A percentile compares a stretch with the other conserved stretches of the same genome.
Conservation (phyloP, 306 rosid genomes). For the Rosa rugosa region DNA sequence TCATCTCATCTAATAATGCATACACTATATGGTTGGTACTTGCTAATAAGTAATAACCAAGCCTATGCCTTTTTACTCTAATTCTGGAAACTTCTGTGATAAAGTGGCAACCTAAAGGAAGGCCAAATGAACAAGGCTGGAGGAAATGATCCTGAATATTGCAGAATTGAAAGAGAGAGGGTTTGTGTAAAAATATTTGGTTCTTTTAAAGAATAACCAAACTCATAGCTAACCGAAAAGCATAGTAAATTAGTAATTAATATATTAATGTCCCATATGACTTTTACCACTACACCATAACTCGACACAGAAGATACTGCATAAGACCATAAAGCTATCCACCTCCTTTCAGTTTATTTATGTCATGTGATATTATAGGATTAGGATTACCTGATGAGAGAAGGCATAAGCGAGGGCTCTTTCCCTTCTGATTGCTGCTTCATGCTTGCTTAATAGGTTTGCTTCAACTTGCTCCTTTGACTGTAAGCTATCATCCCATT, state of each 20-base stretch:
- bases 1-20: slow-evolving; percentile 1
- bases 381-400: slow-evolving; percentile 81
- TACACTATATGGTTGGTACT: not conserved
- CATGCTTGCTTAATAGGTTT: slow-evolving; percentile 72
- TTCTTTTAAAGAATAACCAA: not conserved
- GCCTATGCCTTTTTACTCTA: not conserved
- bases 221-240: not conserved
- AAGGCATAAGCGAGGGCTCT: slow-evolving; percentile 97
- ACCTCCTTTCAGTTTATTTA: not conserved
- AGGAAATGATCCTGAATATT: not conserved
- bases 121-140: not conserved
- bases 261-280: not conserved
- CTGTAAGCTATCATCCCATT: slow-evolving; percentile 96
- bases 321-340: not conserved
- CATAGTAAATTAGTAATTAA: not conserved
- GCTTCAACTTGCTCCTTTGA: slow-evolving; percentile 98
- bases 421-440: slow-evolving; percentile 91
- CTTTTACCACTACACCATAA: not conserved
- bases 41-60: not conserved
- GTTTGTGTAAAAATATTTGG: not conserved
- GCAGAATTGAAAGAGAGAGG: not conserved
- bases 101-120: slow-evolving; percentile 3
- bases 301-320: not conserved
- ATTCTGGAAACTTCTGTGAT: not conserved
- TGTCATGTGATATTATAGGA: slow-evolving; percentile 14